A percentile compares a stretch with the other conserved stretches of the same genome.
Conservation (phyloP, 2,329 filamentous ascomycete species). For the Microcera coccophila region DNA sequence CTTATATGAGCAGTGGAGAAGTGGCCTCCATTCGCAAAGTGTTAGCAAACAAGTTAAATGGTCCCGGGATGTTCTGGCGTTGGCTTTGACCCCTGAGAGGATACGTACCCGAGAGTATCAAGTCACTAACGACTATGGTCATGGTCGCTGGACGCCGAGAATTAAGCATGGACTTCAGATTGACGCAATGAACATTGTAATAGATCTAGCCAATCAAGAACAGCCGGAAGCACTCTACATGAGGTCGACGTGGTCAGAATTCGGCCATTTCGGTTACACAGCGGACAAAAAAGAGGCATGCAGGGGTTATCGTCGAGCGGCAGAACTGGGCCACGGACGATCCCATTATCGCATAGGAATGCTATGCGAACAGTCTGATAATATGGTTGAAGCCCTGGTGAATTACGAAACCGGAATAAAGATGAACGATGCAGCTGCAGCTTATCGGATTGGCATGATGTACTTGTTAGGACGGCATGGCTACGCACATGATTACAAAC, state of each 20-base stretch:
- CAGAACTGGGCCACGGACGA: not conserved
- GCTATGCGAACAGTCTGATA: not conserved
- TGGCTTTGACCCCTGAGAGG: too few species aligned
- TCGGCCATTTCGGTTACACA: not conserved
- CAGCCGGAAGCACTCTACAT: not conserved
- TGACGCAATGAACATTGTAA: not conserved
- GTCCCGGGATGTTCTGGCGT: not conserved
- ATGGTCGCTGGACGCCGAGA: not conserved
- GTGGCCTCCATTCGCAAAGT: too few species aligned
- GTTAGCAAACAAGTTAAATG: not conserved
- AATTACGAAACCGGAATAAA: not conserved
- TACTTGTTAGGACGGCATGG: not conserved
- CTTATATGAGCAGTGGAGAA: too few species aligned
- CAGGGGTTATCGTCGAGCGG: not conserved
- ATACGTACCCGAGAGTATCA: too few species aligned
- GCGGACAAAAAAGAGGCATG: not conserved
- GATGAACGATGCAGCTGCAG: not conserved
- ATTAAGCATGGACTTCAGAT: not conserved
- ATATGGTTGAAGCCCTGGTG: not conserved
- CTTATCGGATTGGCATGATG: not conserved
- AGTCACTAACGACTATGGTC: too few species aligned
- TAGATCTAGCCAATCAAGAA: not conserved
- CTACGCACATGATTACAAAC: not conserved
- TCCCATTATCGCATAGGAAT: not conserved
- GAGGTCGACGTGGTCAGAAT: not conserved